phyloP scores from a whole-genome alignment of 2,329 filamentous ascomycete species.

The Chaetothyriales sp. region DNA sequence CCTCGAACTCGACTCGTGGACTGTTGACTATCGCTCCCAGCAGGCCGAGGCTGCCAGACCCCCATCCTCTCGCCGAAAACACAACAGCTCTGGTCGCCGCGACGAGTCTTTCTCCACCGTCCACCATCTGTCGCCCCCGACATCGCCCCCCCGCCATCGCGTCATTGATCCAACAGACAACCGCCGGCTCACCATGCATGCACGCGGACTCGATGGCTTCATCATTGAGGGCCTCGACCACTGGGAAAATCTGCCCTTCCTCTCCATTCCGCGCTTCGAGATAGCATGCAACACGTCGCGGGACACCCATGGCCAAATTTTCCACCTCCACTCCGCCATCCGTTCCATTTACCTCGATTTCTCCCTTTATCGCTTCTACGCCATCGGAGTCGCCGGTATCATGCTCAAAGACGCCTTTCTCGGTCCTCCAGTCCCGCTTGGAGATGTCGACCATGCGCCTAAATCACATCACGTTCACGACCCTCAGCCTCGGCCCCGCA shows the following conservation, averaged over 20 bases:
- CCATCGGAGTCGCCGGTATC: conserved; percentile 65
- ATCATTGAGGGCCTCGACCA: conserved; percentile 78
- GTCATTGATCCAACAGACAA: conserved; percentile 49
- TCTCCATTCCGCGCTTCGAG: conserved; percentile 77
- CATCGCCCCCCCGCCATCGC: conserved; percentile 33
- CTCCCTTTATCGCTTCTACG: conserved; percentile 86
- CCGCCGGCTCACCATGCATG: conserved; percentile 64
- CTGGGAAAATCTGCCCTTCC: conserved; percentile 72
- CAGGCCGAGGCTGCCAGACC: conserved; percentile 52
- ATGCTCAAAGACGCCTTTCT: conserved; percentile 59
- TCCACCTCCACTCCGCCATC: conserved; percentile 72
- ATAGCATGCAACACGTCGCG: conserved; percentile 71
- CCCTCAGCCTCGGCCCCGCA: background rate
- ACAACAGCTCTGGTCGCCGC: conserved; percentile 55
- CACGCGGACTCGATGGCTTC: conserved; percentile 74
- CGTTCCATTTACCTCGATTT: conserved; percentile 73
- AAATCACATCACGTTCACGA: conserved; percentile 18
- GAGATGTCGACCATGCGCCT: background rate
- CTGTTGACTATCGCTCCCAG: conserved; percentile 75
- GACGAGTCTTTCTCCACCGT: conserved; percentile 49
- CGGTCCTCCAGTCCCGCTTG: conserved; percentile 9
- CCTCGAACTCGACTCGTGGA: conserved; percentile 76
- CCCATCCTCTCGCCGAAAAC: conserved; percentile 49
- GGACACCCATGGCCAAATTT: conserved; percentile 73
- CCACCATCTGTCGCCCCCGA: conserved; percentile 37